Conservation (phyloP, 2,329 filamentous ascomycete species). For the Microsporum ferrugineum region DNA sequence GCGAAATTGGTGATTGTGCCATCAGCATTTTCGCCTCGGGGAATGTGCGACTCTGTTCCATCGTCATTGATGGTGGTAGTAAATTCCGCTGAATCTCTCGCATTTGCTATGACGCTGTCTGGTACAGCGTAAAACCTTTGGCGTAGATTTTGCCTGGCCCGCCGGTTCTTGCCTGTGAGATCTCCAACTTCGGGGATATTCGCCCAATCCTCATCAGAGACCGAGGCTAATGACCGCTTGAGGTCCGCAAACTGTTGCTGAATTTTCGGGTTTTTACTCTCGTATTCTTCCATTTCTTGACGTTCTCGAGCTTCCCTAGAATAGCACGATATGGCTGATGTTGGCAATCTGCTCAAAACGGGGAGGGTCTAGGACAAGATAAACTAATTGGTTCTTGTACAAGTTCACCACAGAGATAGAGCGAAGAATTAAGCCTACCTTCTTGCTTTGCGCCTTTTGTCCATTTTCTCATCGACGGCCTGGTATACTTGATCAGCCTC, state of each 20-base stretch:
- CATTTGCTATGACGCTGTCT: conserved; percentile 84
- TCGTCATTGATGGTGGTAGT: conserved; percentile 84
- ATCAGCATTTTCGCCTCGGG: conserved; percentile 45
- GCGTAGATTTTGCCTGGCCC: conserved; percentile 68
- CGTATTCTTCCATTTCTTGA: conserved; percentile 86
- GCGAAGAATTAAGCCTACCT: conserved; percentile 52
- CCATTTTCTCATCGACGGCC: conserved; percentile 95
- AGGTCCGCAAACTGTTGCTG: conserved; percentile 95
- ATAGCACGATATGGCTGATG: conserved; percentile 43
- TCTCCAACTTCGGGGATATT: conserved; percentile 92
- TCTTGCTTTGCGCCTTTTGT: conserved; percentile 70
- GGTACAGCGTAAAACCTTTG: conserved; percentile 92
- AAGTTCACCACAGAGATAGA: conserved; percentile 15
- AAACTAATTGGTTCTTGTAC: conserved; percentile 48
- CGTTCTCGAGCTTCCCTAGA: conserved; percentile 87
- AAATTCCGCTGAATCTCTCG: conserved; percentile 66
- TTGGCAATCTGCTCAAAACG: conserved; percentile 68
- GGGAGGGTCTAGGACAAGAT: conserved; percentile 48
- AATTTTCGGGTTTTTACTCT: conserved; percentile 95
- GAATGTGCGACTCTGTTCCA: conserved; percentile 42
- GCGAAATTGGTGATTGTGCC: conserved; percentile 97
- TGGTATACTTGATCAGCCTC: conserved; percentile 95
- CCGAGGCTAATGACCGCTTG: conserved; percentile 75
- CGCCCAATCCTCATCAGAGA: conserved; percentile 94
- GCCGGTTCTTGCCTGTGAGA: conserved; percentile 83